Conservation (phyloP, 177 flowering plant genomes). For the Vitis hybrid region DNA sequence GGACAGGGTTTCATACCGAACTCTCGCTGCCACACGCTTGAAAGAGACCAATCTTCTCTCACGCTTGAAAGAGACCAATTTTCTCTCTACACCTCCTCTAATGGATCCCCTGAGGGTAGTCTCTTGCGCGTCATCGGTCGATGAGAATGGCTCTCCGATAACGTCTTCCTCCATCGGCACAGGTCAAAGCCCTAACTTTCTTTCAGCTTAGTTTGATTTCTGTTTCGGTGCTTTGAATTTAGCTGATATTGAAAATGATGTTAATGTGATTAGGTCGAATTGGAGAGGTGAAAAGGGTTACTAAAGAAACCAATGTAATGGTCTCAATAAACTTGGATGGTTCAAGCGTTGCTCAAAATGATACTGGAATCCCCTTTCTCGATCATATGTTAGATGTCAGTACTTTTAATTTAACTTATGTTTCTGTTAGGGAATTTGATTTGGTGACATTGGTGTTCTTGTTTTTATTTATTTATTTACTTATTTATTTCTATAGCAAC, state of each 20-base stretch:
- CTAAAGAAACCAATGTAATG: conserved; percentile 81
- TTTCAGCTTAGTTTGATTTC: not conserved
- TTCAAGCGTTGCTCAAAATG: conserved; percentile 63
- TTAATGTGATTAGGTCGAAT: conserved; percentile 42
- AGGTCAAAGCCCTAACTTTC: conserved; percentile 16
- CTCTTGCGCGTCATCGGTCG: conserved; percentile 25
- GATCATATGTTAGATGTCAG: conserved; percentile 98
- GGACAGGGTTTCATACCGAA: conserved; percentile 7
- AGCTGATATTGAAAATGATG: not conserved
- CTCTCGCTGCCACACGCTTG: not conserved
- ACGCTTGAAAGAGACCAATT: no score
- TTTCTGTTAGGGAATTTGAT: not conserved
- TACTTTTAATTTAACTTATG: conserved; percentile 6
- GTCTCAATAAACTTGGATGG: conserved; percentile 89
- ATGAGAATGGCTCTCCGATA: conserved; percentile 34
- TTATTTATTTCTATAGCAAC: conserved; percentile 56
- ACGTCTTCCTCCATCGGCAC: conserved; percentile 10
- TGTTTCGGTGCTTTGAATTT: not conserved
- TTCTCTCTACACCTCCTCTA: no score
- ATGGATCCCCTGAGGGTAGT: conserved; percentile 8
- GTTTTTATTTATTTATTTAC: not conserved
- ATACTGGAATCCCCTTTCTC: conserved; percentile 84
- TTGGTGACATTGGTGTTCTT: not conserved
- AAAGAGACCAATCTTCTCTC: not conserved
- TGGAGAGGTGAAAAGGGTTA: conserved; percentile 84